Evolutionary conservation across 108 stramenopile species (phyloP).

Genomic region (Skeletonema tropicum): DNA sequence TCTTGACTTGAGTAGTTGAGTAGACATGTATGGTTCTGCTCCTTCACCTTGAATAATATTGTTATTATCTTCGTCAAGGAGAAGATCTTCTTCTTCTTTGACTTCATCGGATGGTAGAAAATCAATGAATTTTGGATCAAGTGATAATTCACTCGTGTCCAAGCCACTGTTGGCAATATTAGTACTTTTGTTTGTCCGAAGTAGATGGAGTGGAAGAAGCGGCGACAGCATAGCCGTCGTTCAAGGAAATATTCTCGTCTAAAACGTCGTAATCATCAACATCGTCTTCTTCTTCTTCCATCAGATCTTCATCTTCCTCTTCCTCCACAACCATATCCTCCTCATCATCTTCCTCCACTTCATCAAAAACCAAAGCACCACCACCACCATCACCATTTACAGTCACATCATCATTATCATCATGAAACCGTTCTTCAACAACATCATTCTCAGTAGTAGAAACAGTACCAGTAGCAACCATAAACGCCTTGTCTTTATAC

Average conservation of each 20-base stretch:
- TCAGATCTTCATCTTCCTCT: neutral
- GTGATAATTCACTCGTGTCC: conserved; percentile 29
- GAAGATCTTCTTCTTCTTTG: conserved; percentile 11
- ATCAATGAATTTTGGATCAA: conserved; percentile 47
- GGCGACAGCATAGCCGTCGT: neutral
- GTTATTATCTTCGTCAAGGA: neutral
- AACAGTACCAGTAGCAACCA: neutral
- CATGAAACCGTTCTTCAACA: neutral
- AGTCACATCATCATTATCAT: neutral
- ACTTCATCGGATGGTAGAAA: conserved; percentile 38
- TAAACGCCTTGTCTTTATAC: conserved; percentile 23
- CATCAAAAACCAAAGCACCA: neutral
- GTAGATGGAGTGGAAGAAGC: neutral
- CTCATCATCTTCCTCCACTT: neutral
- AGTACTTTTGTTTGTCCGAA: neutral
- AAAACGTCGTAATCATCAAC: neutral
- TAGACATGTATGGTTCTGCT: neutral
- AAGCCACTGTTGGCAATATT: neutral
- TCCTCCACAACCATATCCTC: too few species aligned
- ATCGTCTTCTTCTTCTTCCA: too few species aligned
- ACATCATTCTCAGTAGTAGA: neutral
- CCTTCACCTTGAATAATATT: conserved; percentile 1
- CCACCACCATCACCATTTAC: neutral
- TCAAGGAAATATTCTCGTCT: neutral
- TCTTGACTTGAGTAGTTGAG: neutral